These are phyloP conservation scores for Phytophthora megakarya DNA, from an alignment of 352 stramenopile species.

Conservation along the genomic window DNA sequence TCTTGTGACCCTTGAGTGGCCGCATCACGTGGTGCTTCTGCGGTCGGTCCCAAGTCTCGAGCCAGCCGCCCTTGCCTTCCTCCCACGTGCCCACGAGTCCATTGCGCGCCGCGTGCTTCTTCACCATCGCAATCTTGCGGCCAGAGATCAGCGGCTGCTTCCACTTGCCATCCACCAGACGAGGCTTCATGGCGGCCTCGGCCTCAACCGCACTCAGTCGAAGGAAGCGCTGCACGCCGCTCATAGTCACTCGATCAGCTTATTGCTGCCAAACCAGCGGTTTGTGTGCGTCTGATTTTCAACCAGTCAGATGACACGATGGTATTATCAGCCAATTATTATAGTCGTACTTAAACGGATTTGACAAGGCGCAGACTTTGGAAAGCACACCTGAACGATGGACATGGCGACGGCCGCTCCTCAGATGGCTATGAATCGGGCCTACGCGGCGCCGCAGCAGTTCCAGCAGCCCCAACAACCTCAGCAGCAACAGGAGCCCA, in stretches of 20 bases:
- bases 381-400: conserved; percentile 4
- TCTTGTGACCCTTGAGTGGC: conserved; percentile 76
- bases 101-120: conserved; percentile 80
- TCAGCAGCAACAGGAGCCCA: conserved; percentile 43
- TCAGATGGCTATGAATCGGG: conserved; percentile 45
- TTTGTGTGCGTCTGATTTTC: conserved; percentile 31
- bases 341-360: conserved; percentile 31
- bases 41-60: conserved; percentile 72
- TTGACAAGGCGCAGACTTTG: not conserved
- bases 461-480: conserved; percentile 22
- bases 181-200: conserved; percentile 79
- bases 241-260: conserved; percentile 21
- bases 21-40: conserved; percentile 90
- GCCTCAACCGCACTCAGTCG: conserved; percentile 73
- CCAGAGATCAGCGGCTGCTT: conserved; percentile 80
- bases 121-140: conserved; percentile 82
- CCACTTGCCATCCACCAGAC: conserved; percentile 84
- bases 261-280: conserved; percentile 24
- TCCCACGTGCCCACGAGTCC: conserved; percentile 79
- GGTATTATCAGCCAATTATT: conserved; percentile 20
- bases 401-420: conserved; percentile 30
- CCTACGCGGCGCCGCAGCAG: conserved; percentile 30
- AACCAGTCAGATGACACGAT: conserved; percentile 24
- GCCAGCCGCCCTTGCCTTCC: conserved; percentile 79
- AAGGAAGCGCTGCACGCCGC: conserved; percentile 73